Evolutionary conservation across 2,329 filamentous ascomycete species (phyloP).

Genomic region (Cercospora sp.): DNA sequence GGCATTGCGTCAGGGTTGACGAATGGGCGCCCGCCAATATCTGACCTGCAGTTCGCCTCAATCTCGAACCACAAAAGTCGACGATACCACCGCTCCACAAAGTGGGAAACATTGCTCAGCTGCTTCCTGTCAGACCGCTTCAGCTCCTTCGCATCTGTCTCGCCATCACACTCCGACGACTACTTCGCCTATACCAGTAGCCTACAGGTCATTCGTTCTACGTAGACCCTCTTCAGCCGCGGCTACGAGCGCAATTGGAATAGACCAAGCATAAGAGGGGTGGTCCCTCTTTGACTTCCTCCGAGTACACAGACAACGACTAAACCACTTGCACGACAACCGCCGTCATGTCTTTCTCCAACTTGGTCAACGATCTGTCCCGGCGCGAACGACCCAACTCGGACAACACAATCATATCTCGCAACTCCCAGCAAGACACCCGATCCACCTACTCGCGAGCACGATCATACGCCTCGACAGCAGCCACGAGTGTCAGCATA

Average conservation of each 20-base stretch:
- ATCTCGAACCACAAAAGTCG: conserved; percentile 8
- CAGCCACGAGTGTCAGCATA: conserved; percentile 55
- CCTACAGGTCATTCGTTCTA: not conserved
- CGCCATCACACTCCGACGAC: not conserved
- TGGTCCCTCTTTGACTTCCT: not conserved
- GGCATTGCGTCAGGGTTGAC: not conserved
- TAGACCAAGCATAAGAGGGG: conserved; percentile 17
- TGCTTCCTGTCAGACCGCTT: not conserved
- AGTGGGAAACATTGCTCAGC: not conserved
- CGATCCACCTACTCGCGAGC: conserved; percentile 51
- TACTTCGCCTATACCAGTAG: not conserved
- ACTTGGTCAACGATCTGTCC: conserved; percentile 53
- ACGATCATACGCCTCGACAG: conserved; percentile 53
- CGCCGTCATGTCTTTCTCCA: conserved; percentile 54
- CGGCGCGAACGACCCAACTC: conserved; percentile 48
- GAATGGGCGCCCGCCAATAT: not conserved
- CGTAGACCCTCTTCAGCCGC: conserved; percentile 11
- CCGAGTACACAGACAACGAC: not conserved
- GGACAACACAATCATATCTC: conserved; percentile 47
- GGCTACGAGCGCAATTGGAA: conserved; percentile 15
- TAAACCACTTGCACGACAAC: not conserved
- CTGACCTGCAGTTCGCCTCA: conserved; percentile 10
- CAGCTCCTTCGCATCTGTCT: not conserved
- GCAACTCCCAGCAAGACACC: conserved; percentile 42
- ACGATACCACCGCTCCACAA: not conserved